Percentiles rank a stretch among this genome's conserved stretches.
Evolutionary conservation across 1,284 basidiomycete species (phyloP).

Genomic region (Meira miltonrushii): DNA sequence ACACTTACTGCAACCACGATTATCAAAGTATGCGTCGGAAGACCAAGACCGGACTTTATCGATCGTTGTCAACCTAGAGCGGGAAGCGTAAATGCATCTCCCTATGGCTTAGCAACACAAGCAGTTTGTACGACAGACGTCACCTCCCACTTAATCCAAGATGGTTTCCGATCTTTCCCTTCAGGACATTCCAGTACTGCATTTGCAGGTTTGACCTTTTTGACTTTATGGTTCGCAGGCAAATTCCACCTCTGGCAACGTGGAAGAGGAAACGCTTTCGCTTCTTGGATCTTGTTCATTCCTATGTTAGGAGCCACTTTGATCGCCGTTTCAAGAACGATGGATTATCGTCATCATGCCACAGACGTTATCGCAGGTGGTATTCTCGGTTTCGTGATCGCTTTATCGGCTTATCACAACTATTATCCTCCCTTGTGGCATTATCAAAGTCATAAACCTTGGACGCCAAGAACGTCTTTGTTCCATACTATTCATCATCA

Average conservation of each 20-base stretch:
- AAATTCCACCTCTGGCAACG: conserved; percentile 86
- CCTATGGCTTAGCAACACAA: conserved; percentile 68
- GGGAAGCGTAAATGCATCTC: conserved; percentile 60
- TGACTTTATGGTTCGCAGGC: conserved; percentile 71
- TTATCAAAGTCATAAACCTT: conserved; percentile 32
- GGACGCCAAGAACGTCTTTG: conserved; percentile 5
- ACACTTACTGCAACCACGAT: conserved; percentile 78
- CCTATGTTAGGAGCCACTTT: conserved; percentile 75
- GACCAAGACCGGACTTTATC: conserved; percentile 63
- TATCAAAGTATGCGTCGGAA: conserved; percentile 72
- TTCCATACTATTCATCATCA: too few species aligned
- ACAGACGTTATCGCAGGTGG: conserved; percentile 72
- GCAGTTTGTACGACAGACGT: conserved; percentile 67
- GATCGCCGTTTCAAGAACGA: conserved; percentile 65
- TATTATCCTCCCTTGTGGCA: conserved; percentile 35
- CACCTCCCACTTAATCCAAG: conserved; percentile 18
- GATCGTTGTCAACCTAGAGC: conserved; percentile 71
- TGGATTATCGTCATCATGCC: conserved; percentile 56
- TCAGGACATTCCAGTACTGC: conserved; percentile 88
- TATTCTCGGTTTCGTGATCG: conserved; percentile 66
- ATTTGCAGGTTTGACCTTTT: conserved; percentile 85
- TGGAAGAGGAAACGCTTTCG: conserved; percentile 70
- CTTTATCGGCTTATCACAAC: conserved; percentile 60
- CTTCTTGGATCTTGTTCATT: conserved; percentile 74
- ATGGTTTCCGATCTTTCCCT: conserved; percentile 68